Conservation (phyloP, 345 rosid genomes). For the Lepidium aucheri region DNA sequence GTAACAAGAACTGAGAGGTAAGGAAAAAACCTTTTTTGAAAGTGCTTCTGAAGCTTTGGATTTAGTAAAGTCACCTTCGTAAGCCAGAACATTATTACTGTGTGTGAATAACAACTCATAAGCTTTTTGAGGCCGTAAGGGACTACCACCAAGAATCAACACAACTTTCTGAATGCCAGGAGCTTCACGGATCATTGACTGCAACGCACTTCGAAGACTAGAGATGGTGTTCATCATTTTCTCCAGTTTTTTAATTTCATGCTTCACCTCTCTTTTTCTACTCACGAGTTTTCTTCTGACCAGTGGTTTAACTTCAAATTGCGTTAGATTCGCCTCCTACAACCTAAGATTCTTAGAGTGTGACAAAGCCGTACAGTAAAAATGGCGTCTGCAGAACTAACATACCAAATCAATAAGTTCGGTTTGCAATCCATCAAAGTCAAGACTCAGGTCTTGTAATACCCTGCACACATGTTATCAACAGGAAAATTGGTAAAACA, state of each 20-base stretch:
- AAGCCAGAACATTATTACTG: conserved; percentile 20
- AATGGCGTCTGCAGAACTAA: conserved; percentile 11
- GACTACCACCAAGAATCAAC: conserved; percentile 67
- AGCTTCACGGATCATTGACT: conserved; percentile 36
- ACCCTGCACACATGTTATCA: conserved; percentile 34
- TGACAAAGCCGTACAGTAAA: not conserved
- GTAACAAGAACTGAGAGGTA: not conserved
- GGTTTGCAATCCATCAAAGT: conserved; percentile 40
- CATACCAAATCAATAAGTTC: conserved; percentile 67
- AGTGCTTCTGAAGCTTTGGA: conserved; percentile 60
- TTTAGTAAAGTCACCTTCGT: conserved; percentile 42
- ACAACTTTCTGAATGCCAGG: conserved; percentile 41
- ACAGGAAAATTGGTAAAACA: not conserved
- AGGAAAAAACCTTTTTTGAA: conserved; percentile 57
- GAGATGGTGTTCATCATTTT: conserved; percentile 55
- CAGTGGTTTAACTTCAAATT: conserved; percentile 38
- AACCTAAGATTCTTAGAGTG: conserved; percentile 28
- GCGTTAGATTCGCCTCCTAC: conserved; percentile 44
- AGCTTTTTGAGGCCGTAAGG: conserved; percentile 61
- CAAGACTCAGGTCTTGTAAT: conserved; percentile 65
- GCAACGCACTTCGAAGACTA: conserved; percentile 45
- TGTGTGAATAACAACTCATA: conserved; percentile 50
- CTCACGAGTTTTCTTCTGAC: conserved; percentile 40
- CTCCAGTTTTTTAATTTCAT: conserved; percentile 51
- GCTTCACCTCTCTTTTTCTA: conserved; percentile 65